These are phyloP conservation scores for Phanerodontia chrysosporium DNA, from an alignment of 768 basidiomycete genomes.

Conservation along the genomic window DNA sequence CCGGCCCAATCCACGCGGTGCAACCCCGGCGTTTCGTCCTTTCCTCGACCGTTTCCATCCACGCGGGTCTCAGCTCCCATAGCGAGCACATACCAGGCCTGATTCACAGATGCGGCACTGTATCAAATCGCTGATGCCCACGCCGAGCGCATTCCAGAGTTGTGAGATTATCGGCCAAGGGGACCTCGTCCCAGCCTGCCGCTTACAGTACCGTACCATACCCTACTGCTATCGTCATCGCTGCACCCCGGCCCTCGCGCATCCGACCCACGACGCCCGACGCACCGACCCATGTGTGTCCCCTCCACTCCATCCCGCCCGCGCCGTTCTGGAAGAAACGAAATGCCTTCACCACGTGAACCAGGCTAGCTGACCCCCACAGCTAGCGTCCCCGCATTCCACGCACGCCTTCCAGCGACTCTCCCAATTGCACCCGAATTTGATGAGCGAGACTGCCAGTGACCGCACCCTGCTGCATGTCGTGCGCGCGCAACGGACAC, in stretches of 20 bases:
- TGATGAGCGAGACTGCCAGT: not conserved
- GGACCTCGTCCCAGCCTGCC: not conserved
- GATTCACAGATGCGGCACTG: not conserved
- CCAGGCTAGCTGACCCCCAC: not conserved
- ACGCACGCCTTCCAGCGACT: not conserved
- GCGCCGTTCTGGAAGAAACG: not conserved
- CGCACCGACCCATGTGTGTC: not conserved
- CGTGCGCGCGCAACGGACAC: not conserved
- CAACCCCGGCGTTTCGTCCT: conserved; percentile 10
- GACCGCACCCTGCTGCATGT: not conserved
- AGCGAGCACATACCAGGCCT: not conserved
- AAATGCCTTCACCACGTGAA: not conserved
- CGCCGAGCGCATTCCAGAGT: not conserved
- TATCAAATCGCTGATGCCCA: not conserved
- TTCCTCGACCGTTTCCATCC: not conserved
- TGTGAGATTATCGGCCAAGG: not conserved
- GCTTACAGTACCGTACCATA: not conserved
- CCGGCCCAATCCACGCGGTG: conserved; percentile 9
- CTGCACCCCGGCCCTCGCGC: not conserved
- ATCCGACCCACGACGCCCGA: not conserved
- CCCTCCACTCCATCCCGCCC: not conserved
- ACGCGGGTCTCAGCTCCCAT: conserved; percentile 10
- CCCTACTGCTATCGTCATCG: not conserved
- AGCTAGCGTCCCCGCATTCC: not conserved
- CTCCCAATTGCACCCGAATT: conserved; percentile 2